A percentile compares a stretch with the other conserved stretches of the same genome.
phyloP scores from a whole-genome alignment of 2,329 filamentous ascomycete species.

The Ophiosphaerella narmari region DNA sequence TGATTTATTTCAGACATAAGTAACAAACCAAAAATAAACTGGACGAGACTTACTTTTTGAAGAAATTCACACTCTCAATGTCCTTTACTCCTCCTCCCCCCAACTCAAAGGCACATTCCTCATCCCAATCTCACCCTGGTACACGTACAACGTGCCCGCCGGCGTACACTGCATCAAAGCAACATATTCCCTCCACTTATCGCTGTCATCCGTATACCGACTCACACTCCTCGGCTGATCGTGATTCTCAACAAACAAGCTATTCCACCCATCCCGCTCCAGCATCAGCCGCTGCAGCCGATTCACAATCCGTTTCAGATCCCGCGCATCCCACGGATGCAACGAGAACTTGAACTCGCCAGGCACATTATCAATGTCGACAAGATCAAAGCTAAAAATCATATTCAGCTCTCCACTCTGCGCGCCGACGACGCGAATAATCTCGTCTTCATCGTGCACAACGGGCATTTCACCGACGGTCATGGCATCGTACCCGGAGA shows the following conservation, averaged over 20 bases:
- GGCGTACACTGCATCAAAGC: slow-evolving; percentile 55
- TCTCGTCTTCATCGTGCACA: slow-evolving; percentile 54
- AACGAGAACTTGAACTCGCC: slow-evolving; percentile 44
- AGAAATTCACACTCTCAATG: slow-evolving; percentile 63
- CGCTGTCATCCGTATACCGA: slow-evolving; percentile 55
- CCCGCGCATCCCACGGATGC: slow-evolving; percentile 39
- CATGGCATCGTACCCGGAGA: slow-evolving; percentile 65
- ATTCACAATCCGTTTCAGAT: slow-evolving; percentile 41
- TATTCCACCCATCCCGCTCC: slow-evolving; percentile 52
- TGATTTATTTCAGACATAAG: too few relatives aligned
- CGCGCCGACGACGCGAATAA: slow-evolving; percentile 52
- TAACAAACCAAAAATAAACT: too few relatives aligned
- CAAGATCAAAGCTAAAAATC: slow-evolving; percentile 63
- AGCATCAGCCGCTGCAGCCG: slow-evolving; percentile 45
- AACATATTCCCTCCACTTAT: slow-evolving; percentile 52
- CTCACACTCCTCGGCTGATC: slow-evolving; percentile 57
- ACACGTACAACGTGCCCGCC: slow-evolving; percentile 55
- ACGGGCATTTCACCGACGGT: slow-evolving; percentile 69
- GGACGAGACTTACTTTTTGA: slow-evolving; percentile 37
- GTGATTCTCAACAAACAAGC: slow-evolving; percentile 59
- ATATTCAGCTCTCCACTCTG: slow-evolving; percentile 63
- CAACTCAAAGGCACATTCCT: slow-evolving; percentile 52
- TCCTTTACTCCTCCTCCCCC: slow-evolving; percentile 56
- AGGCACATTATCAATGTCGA: slow-evolving; percentile 44
- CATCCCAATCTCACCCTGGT: slow-evolving; percentile 59